Base-by-base conservation (phyloP, 2,329 filamentous ascomycete genomes). In the Ophiostoma triangulosporum region DNA sequence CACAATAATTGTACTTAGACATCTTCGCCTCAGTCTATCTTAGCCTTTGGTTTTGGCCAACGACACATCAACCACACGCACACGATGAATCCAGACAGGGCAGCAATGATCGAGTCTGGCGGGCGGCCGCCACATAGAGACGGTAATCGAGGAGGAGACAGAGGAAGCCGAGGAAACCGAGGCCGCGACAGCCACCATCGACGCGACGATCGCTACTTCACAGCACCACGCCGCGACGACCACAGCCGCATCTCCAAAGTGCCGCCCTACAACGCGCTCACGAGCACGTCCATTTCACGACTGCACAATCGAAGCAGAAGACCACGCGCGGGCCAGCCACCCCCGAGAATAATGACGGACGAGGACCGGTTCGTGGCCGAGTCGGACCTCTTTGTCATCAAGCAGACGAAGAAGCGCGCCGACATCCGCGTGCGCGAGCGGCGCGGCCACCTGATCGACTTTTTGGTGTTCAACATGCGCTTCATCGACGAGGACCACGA, bases 381-480 rank as follows among this genome's bases (percentile, higher is more conserved):
- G 62, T 93, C 98, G 68, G 93, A 98, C 71, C 83, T 85, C 59
- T 98, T 98, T 64, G 93, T 97, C 54, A 73, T 98, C 63, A 90
- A 89, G 68, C 93, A 98, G 70, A 86, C 91, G 48, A 98, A 97
- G 75, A 97, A 94, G 73, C 97, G 96, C 73, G 91, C 93, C 40
- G 87, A 90, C 59, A 94, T 98, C 61, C 84, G 93, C 38, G 89
- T 97, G 46, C 87, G 89, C 61, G 90, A 94, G 67, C 86, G 86
- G 11, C 81, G 94, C 60, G 90, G 91, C 54, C 90, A 88, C 64
- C 86, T 91, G 9, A 91, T 97, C 63, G 93, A 98, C 70, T 90
- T 87, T 75, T 78, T 98, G 46, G 88, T 90, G 1, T 93, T 97
- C 63, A 94, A 87, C 57, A 72, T 98, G 58, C 83, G 88, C 60